Evolutionary conservation across 2,329 filamentous ascomycete genomes (phyloP).

Genomic region (Tolypocladium pustulatum): DNA sequence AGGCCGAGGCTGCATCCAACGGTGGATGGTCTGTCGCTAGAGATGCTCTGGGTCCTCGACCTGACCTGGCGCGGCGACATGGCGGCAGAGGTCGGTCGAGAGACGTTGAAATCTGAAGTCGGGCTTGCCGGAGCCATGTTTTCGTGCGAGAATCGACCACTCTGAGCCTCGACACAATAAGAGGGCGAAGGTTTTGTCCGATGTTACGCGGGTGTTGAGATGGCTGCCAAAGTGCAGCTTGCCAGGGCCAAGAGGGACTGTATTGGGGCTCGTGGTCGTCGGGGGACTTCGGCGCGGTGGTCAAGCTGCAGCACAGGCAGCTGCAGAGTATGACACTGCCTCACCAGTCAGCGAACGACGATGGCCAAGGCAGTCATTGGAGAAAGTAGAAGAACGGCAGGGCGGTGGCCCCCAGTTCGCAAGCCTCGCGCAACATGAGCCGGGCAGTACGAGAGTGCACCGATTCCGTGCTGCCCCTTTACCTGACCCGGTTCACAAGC

Average conservation of each 20-base stretch:
- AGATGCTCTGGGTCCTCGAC: conserved; percentile 53
- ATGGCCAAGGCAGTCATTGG: neutral
- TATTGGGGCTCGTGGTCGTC: neutral
- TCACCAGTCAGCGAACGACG: neutral
- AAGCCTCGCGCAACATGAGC: neutral
- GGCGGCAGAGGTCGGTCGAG: conserved; percentile 22
- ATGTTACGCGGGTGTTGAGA: neutral
- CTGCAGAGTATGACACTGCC: neutral
- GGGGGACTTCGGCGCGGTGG: neutral
- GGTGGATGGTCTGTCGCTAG: conserved; percentile 59
- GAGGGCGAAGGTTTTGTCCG: neutral
- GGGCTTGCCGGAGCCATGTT: conserved; percentile 14
- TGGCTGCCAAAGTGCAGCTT: neutral
- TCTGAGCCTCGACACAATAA: neutral
- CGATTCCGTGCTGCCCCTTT: neutral
- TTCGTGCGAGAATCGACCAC: neutral
- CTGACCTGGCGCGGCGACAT: conserved; percentile 22
- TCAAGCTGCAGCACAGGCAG: neutral
- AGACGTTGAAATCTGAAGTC: conserved; percentile 15
- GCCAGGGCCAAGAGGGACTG: neutral
- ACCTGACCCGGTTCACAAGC: neutral
- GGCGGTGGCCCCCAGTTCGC: neutral
- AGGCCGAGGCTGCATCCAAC: conserved; percentile 43
- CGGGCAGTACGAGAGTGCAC: neutral
- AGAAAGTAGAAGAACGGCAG: neutral